Evolutionary conservation across 179 eudicot genomes (phyloP), one percentile per base, ranked within the genome.

Genomic region (Amaranthus tricolor): DNA sequence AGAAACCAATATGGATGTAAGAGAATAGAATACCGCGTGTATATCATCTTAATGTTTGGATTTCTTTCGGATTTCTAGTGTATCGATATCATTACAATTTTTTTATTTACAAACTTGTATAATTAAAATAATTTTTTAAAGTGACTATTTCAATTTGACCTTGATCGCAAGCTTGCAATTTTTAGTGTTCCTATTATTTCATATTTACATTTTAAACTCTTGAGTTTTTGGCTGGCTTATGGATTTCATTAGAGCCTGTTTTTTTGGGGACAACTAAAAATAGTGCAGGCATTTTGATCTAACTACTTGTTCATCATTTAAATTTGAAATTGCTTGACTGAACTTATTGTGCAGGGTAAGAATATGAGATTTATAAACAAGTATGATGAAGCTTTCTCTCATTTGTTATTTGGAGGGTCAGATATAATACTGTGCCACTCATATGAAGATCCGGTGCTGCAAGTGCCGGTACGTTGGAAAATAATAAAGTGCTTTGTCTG

Each of bases 381-480:
- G 79, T 88, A 85, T 44, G 86, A 88, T 56, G 90, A 88, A 78
- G 84, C 78, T 75, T 67, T 87, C 50, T 73, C 79, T 14, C 93
- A 85, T 79, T 70, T 89, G 73, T 66, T 89, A 63, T 50, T 89
- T 71, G 88, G 89, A 21, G 93, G 90, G 76, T 89, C 81, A 48
- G 93, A 89, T 78, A 81, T 89, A 31, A 84, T 89, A 53, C 66
- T 89, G 73, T 87, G 93, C 81, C 82, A 80, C 56, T 77, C 89
- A 24, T 85, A 82, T 68, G 85, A 85, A 61, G 89, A 89, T 78
- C 84, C 88, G 20, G 72, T 87, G 74, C 86, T 84, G 50, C 93
- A 85, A 77, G 62, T 89, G 70, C 89, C 89, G 57, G 93, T 89
- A 87, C 19, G 88, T 78, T 76, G 16, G 14, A 54, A 20, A 43